phyloP scores from a whole-genome alignment of 2,329 filamentous ascomycete genomes.

The Claviceps africana region DNA sequence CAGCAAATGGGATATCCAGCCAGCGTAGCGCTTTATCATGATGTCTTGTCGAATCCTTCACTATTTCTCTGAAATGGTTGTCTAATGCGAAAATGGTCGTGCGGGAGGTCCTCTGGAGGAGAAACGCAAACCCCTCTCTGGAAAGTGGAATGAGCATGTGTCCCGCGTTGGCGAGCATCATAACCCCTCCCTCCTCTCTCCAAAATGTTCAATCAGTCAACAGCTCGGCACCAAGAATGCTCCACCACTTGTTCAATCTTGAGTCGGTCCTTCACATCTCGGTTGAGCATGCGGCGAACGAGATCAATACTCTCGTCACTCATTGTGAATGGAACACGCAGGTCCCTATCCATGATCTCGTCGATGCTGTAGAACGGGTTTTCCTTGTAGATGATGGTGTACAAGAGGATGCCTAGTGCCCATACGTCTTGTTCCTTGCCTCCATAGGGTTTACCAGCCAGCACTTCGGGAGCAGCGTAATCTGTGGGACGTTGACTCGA shows the following conservation, averaged over 20 bases:
- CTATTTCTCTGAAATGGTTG: neutral
- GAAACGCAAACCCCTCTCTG: neutral
- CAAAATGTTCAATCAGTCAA: neutral
- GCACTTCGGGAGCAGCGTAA: conserved; percentile 95
- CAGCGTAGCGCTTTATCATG: neutral
- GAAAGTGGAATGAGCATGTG: neutral
- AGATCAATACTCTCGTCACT: conserved; percentile 89
- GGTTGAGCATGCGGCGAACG: conserved; percentile 81
- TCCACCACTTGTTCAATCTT: conserved; percentile 80
- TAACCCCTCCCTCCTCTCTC: neutral
- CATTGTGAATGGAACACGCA: conserved; percentile 77
- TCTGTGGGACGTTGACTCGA: conserved; percentile 38
- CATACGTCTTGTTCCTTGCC: conserved; percentile 98
- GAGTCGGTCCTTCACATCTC: conserved; percentile 68
- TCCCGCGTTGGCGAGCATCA: neutral
- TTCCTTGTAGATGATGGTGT: conserved; percentile 98
- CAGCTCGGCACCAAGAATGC: conserved; percentile 59
- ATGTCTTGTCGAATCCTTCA: neutral
- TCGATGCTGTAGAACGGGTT: conserved; percentile 98
- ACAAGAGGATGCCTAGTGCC: conserved; percentile 91
- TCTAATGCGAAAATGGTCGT: neutral
- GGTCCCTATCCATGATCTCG: conserved; percentile 95
- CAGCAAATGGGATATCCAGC: neutral
- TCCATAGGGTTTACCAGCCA: conserved; percentile 80
- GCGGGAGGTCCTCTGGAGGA: neutral